Percentiles rank a stretch among this genome's conserved stretches.
These are phyloP conservation scores for Entoloma clypeatum DNA, from an alignment of 1,284 basidiomycete genomes.

Conservation along the genomic window DNA sequence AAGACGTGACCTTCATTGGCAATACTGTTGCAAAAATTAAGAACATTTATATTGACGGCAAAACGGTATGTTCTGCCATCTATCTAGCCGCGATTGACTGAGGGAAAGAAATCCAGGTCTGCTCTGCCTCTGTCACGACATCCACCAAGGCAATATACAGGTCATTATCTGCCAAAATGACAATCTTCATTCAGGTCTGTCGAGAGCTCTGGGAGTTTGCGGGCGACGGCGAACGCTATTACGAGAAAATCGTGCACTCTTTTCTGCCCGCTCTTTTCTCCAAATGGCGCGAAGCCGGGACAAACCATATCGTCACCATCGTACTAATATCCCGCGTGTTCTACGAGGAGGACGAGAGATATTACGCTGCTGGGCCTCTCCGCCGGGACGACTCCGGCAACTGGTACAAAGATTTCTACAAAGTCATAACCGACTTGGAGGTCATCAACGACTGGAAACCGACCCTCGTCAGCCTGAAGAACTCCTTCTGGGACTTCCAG, in stretches of 20 bases:
- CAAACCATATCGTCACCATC: conserved; percentile 93
- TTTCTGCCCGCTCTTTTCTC: conserved; percentile 84
- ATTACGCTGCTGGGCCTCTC: conserved; percentile 74
- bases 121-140: conserved; percentile 78
- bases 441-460: conserved; percentile 84
- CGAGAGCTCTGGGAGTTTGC: conserved; percentile 97
- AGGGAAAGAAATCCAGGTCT: conserved; percentile 45
- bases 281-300: conserved; percentile 78
- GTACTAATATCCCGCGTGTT: conserved; percentile 93
- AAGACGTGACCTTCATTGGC: conserved; percentile 75
- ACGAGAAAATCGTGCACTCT: conserved; percentile 93
- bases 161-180: conserved; percentile 87
- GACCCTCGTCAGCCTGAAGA: conserved; percentile 83
- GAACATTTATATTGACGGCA: conserved; percentile 65
- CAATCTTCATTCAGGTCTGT: conserved; percentile 94
- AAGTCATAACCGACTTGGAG: conserved; percentile 92
- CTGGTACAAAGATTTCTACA: conserved; percentile 96
- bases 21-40: conserved; percentile 78
- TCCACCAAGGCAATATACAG: conserved; percentile 89
- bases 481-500: conserved; percentile 85
- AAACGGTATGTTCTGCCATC: conserved; percentile 42
- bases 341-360: conserved; percentile 82
- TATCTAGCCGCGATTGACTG: neutral
- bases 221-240: conserved; percentile 93
- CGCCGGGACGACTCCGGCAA: conserved; percentile 67